Conservation (phyloP, 331 rosid species). For the Pyrus hybrid region DNA sequence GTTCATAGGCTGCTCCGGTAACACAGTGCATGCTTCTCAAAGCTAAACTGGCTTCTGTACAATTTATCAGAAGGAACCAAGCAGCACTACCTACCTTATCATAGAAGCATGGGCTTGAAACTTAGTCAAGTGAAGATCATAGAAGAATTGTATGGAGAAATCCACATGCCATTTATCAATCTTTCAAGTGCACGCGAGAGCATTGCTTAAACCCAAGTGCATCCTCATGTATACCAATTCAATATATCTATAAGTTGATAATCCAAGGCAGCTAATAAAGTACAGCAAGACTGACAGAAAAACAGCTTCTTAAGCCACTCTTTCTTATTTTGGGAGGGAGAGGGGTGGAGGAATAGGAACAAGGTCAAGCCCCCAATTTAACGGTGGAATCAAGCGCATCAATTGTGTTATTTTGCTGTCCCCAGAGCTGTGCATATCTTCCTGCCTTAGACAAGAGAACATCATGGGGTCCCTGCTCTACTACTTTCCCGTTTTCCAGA, state of each 20-base stretch:
- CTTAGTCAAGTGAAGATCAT: neutral
- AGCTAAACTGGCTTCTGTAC: neutral
- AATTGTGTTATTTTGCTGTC: conserved; percentile 81
- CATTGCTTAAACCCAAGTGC: neutral
- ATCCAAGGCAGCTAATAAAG: conserved; percentile 1
- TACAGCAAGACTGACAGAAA: neutral
- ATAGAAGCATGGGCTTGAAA: neutral
- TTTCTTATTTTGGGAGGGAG: neutral
- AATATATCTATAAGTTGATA: conserved; percentile 4
- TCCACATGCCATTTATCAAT: neutral
- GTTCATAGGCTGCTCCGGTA: neutral
- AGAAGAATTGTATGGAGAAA: neutral
- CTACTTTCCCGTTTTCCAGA: conserved; percentile 86
- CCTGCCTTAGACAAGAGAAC: conserved; percentile 65
- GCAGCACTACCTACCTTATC: conserved; percentile 4
- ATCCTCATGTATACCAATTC: neutral
- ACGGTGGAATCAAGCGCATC: conserved; percentile 62
- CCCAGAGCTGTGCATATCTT: conserved; percentile 98
- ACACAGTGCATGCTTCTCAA: neutral
- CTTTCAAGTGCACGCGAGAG: neutral
- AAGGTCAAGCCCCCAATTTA: conserved; percentile 31
- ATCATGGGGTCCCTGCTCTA: conserved; percentile 94
- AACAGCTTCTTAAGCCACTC: neutral
- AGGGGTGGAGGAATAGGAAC: neutral
- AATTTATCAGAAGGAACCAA: neutral